Base-by-base conservation (phyloP, 1,139 yeast species). In the Suhomyces wounanorum region DNA sequence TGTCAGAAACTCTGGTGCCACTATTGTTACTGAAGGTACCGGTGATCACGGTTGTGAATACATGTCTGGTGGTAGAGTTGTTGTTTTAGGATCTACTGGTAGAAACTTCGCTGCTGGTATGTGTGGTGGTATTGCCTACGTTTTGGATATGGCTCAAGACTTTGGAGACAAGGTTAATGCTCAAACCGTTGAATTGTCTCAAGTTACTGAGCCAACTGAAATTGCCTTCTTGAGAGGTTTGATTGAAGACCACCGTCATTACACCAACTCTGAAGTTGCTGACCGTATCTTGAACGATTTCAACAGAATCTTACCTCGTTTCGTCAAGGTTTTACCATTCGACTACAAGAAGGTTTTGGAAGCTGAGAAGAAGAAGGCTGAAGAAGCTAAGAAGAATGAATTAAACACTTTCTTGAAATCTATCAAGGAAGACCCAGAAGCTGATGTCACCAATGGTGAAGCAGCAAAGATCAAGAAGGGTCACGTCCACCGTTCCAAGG, bases 41-140 rank as follows among this genome's bases (percentile, higher is more conserved):
- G 99, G 99, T 77, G 97, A 92, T 68, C 97, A 94, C 70, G 98
- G 99, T 51, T 94, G 97, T 77, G 99, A 94, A 73, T 94, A 94
- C 77, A 94, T 94, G 99, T 91, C 98, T 63, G 98, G 99, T 70
- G 99, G 99, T 69, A 85, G 98, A 64, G 96, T 94, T 55, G 89
- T 94, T 66, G 90, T 94, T 49, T 81, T 94, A 60, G 97, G 98
- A 47, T 74, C 85, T 51, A 89, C 96, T 64, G 98, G 97, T 54
- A 85, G 98, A 60, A 88, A 91, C 77, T 94, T 94, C 70, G 98
- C 97, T 43, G 97, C 99, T 51, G 99, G 99, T 79, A 95, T 95
- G 89, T 92, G 97, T 63, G 99, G 99, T 73, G 99, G 99, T 83
- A 94, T 94, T 69, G 96, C 97, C 31, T 94, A 94, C 67, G 97